These are phyloP conservation scores for Yamadazyma takamatsuzukensis DNA, from an alignment of 805 yeast genomes.

Conservation along the genomic window DNA sequence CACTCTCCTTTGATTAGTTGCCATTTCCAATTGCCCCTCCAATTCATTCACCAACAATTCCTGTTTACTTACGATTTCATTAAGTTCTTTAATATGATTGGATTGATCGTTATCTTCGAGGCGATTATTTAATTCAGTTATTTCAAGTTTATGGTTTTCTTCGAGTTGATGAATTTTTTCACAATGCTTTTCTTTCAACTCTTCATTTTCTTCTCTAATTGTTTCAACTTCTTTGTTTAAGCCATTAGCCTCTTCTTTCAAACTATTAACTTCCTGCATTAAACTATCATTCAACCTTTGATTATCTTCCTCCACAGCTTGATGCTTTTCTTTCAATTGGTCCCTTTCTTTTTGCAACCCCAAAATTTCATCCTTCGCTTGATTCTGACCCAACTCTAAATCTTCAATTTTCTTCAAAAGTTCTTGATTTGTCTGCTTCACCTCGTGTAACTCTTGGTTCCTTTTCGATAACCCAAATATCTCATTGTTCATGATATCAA, in stretches of 20 bases:
- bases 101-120: neutral
- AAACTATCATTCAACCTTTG: neutral
- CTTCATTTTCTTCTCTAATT: neutral
- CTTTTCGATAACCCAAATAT: neutral
- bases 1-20: slow-evolving; percentile 15
- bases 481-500: neutral
- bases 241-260: neutral
- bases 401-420: neutral
- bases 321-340: neutral
- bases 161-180: neutral
- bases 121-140: neutral
- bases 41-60: slow-evolving; percentile 21
- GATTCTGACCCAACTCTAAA: slow-evolving; percentile 1
- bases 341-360: neutral
- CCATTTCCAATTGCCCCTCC: slow-evolving; percentile 20
- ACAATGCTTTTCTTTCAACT: neutral
- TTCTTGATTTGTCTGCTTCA: slow-evolving; percentile 5
- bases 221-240: neutral
- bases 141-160: neutral
- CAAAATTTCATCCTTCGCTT: neutral
- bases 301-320: neutral
- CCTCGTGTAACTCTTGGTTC: slow-evolving; percentile 7
- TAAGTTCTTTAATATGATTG: slow-evolving; percentile 6
- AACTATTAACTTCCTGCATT: too few species aligned
- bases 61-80: slow-evolving; percentile 16